phyloP scores from a whole-genome alignment of 148 eudicot species.

The Rhododendron vialii region DNA sequence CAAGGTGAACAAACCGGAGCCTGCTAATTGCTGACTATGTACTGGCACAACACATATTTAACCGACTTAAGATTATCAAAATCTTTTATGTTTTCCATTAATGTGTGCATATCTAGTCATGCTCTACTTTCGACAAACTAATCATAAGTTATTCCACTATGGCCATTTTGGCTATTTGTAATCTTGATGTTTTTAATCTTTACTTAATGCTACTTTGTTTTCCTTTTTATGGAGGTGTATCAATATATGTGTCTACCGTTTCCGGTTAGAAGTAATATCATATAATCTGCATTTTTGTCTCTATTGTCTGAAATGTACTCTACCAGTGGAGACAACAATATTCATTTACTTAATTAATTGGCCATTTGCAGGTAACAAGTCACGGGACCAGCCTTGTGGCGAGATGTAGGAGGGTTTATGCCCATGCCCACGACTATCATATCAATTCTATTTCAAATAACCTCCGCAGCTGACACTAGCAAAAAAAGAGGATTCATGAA shows the following conservation, averaged over 20 bases:
- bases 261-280: background rate
- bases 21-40: background rate
- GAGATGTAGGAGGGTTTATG: slow-evolving; percentile 73
- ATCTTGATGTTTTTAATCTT: background rate
- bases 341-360: background rate
- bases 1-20: background rate
- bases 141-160: background rate
- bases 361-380: slow-evolving; percentile 52
- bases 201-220: background rate
- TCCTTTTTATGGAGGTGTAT: background rate
- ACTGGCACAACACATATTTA: background rate
- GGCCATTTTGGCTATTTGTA: background rate
- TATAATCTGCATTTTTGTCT: background rate
- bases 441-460: slow-evolving; percentile 79
- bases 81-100: background rate
- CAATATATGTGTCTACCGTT: background rate
- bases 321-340: background rate
- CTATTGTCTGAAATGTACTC: background rate
- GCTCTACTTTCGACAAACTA: background rate
- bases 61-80: background rate
- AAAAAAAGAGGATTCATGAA: background rate
- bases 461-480: background rate
- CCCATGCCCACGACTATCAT: slow-evolving; percentile 89
- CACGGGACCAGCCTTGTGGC: slow-evolving; percentile 74
- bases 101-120: background rate